Base-by-base conservation (phyloP, 1,284 basidiomycete genomes). In the Apiotrichum brassicae region DNA sequence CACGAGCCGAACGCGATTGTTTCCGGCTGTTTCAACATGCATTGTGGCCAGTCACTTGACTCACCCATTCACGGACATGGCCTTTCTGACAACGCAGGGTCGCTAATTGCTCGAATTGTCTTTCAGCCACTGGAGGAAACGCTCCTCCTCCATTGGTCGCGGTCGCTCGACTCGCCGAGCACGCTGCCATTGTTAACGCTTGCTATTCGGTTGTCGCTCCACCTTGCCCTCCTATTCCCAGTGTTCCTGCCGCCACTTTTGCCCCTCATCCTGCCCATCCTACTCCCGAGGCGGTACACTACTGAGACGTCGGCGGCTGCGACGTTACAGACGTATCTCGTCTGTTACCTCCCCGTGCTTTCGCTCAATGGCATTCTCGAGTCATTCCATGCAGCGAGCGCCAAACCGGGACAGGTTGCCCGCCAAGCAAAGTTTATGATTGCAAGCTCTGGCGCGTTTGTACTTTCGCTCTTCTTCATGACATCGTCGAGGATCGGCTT, bases 51-150 rank as follows among this genome's bases (percentile, higher is more conserved):
- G n/a, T n/a, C n/a, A n/a, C n/a, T n/a, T n/a, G n/a, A n/a, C n/a
- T n/a, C n/a, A n/a, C n/a, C n/a, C n/a, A n/a, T n/a, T n/a, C n/a
- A n/a, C n/a, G n/a, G n/a, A n/a, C n/a, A n/a, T n/a, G n/a, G n/a
- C n/a, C n/a, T n/a, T 16, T 39, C 51, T 48, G 24, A 57, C 51
- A 39, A 12, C n/a, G n/a, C 63, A 94, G 91, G 92, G 41, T 94
- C 91, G 1, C 78, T 97, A 13, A 76, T 94, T 28, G 91, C 91
- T 7, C 83, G 92, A 13, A 86, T 95, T 58, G 67, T 93, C 30
- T 92, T 97, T 64, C 92, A 94, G 61, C 92, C 92, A 0, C 80
- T 94, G 23, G 93, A 97, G 71, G 92, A 97, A 68, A 86, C 86
- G 0, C 81, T 85, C 5, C 82, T 91, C 1, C 77, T 94, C 1